Conservation (phyloP, 2,329 filamentous ascomycete genomes). For the Pseudocercospora macadamiae region DNA sequence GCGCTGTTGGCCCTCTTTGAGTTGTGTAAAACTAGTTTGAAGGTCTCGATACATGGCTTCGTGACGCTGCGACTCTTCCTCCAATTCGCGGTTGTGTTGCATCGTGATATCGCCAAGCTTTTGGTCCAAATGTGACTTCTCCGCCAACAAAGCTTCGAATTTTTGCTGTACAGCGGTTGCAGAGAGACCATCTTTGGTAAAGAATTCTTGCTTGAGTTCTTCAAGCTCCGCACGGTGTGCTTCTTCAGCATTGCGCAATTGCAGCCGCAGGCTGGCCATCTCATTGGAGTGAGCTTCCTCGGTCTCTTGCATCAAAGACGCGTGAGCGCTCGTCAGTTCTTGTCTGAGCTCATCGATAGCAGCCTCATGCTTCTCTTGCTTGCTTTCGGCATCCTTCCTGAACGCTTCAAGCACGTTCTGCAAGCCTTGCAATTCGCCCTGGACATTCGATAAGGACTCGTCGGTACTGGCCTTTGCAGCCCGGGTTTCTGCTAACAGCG, state of each 20-base stretch:
- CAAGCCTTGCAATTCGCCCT: constrained; percentile 13
- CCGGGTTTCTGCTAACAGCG: constrained; percentile 7
- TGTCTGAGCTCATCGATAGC: constrained; percentile 15
- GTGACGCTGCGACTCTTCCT: constrained; percentile 29
- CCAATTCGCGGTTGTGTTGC: constrained; percentile 31
- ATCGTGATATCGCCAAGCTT: constrained; percentile 24
- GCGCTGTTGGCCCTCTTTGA: constrained; percentile 22
- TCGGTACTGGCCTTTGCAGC: constrained; percentile 11
- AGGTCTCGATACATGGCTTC: constrained; percentile 29
- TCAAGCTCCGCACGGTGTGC: constrained; percentile 1
- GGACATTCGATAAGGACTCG: constrained; percentile 3
- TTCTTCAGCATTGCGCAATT: background rate
- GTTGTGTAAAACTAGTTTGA: constrained; percentile 19
- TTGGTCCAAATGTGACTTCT: constrained; percentile 19
- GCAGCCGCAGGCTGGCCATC: background rate
- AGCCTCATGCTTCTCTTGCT: constrained; percentile 20
- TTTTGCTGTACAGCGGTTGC: constrained; percentile 9
- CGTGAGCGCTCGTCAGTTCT: constrained; percentile 9
- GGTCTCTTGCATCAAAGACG: constrained; percentile 3
- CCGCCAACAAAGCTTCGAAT: constrained; percentile 12
- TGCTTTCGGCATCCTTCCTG: constrained; percentile 24
- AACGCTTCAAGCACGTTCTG: constrained; percentile 29
- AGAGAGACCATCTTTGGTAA: constrained; percentile 1
- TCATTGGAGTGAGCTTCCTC: constrained; percentile 12
- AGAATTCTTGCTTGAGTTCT: constrained; percentile 1